phyloP scores from a whole-genome alignment of 2,329 filamentous ascomycete genomes.

The Sporothrix mexicana region DNA sequence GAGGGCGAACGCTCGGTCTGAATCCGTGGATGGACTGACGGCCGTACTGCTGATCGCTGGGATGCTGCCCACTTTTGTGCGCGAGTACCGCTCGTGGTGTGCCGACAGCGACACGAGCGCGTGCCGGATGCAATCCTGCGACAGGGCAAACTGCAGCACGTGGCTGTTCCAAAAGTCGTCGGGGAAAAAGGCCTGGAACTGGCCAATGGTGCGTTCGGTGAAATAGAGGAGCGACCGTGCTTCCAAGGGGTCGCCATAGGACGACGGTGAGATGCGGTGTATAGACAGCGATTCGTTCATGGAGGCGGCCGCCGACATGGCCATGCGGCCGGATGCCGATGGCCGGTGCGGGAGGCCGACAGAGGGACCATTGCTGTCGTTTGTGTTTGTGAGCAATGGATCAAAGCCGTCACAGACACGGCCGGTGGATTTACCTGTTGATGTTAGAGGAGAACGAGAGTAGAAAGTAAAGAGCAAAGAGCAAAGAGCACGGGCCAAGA shows the following conservation, averaged over 20 bases:
- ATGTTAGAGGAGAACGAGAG: background rate
- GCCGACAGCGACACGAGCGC: slow-evolving; percentile 33
- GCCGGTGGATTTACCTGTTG: slow-evolving; percentile 28
- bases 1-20: slow-evolving; percentile 25
- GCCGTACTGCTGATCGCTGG: slow-evolving; percentile 8
- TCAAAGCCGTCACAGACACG: slow-evolving; percentile 33
- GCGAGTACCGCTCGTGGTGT: slow-evolving; percentile 32
- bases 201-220: slow-evolving; percentile 31
- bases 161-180: slow-evolving; percentile 36
- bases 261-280: slow-evolving; percentile 13
- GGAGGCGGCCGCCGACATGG: background rate
- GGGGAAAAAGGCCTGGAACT: slow-evolving; percentile 34
- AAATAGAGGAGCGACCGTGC: slow-evolving; percentile 34
- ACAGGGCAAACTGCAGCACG: slow-evolving; percentile 33
- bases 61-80: background rate
- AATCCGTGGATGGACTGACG: background rate
- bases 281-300: slow-evolving; percentile 6
- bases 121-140: slow-evolving; percentile 34
- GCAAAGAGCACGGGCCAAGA: background rate
- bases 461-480: no score
- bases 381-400: background rate
- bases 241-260: slow-evolving; percentile 30
- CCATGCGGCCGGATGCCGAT: slow-evolving; percentile 1
- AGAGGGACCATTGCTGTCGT: background rate
- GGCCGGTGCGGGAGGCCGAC: background rate